Percentiles rank a stretch among this genome's conserved stretches.
These are phyloP conservation scores for Creolimax fragrantissima DNA, from an alignment of 78 protist species.

Conservation along the genomic window DNA sequence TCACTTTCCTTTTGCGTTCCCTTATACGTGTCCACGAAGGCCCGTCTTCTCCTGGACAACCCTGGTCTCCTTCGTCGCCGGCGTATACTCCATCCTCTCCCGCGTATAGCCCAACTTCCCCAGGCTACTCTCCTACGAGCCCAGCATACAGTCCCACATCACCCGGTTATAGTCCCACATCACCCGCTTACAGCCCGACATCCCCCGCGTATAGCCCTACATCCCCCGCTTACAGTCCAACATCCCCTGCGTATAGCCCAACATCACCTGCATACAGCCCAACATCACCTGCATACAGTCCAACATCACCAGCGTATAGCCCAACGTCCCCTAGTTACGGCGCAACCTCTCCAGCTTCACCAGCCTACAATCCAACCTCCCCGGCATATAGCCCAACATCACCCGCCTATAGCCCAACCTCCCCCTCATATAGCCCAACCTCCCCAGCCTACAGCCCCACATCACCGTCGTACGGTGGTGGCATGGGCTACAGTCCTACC, in stretches of 20 bases:
- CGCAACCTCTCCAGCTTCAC: constrained; percentile 63
- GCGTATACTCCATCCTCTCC: constrained; percentile 58
- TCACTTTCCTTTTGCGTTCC: no score
- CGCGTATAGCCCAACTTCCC: constrained; percentile 67
- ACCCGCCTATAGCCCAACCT: constrained; percentile 79
- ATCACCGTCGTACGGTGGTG: constrained; percentile 62
- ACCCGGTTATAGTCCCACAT: constrained; percentile 67
- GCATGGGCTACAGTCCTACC: constrained; percentile 55
- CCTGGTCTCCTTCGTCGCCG: constrained; percentile 53
- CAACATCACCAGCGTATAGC: constrained; percentile 62
- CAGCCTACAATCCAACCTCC: no score
- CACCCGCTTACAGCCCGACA: constrained; percentile 65
- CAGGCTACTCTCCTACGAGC: constrained; percentile 55
- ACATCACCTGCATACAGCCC: constrained; percentile 67
- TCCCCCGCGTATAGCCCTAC: constrained; percentile 63
- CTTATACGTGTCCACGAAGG: no score
- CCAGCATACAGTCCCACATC: constrained; percentile 69
- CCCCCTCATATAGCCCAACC: constrained; percentile 64
- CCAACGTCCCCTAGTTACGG: constrained; percentile 70
- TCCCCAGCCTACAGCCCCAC: constrained; percentile 74
- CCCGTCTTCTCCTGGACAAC: constrained; percentile 50
- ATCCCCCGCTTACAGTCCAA: constrained; percentile 67
- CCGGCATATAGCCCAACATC: constrained; percentile 57
- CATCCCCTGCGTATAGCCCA: constrained; percentile 62
- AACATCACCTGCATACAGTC: constrained; percentile 52